These are phyloP conservation scores for Houttuynia cordata DNA, from an alignment of 164 flowering plant genomes.

Conservation along the genomic window DNA sequence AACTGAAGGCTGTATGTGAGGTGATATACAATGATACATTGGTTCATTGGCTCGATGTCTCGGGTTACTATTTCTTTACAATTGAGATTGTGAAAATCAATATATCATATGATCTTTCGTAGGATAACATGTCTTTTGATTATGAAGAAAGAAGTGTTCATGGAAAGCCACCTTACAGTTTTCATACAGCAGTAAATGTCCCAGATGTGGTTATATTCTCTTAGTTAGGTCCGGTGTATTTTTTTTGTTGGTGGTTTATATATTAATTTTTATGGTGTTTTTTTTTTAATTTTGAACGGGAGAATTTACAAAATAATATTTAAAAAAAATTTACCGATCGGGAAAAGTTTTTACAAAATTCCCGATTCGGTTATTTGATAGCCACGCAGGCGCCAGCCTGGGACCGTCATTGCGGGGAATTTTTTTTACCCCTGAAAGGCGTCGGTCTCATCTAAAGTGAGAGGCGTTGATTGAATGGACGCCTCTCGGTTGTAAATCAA, in stretches of 20 bases:
- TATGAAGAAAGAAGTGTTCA: slow-evolving; percentile 79
- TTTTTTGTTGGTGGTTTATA: background rate
- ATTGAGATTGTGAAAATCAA: background rate
- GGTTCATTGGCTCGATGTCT: background rate
- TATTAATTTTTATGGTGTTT: no score
- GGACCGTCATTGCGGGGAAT: no score
- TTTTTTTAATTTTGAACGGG: no score
- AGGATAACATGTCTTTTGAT: slow-evolving; percentile 77
- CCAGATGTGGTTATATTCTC: slow-evolving; percentile 64
- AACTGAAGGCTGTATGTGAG: slow-evolving; percentile 55
- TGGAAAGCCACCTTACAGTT: slow-evolving; percentile 93
- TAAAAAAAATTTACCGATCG: no score
- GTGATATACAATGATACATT: slow-evolving; percentile 21
- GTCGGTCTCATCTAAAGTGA: no score
- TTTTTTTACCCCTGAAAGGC: no score
- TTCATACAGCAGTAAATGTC: slow-evolving; percentile 84
- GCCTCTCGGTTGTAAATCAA: no score
- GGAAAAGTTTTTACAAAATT: no score
- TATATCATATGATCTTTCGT: background rate
- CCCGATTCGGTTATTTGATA: no score
- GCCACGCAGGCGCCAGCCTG: no score
- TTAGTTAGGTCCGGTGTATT: background rate
- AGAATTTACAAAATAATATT: no score
- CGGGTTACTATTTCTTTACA: background rate
- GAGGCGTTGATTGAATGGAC: no score